Base-by-base conservation (phyloP, 139 green algal species). In the Auxenochlorella protothecoides region DNA sequence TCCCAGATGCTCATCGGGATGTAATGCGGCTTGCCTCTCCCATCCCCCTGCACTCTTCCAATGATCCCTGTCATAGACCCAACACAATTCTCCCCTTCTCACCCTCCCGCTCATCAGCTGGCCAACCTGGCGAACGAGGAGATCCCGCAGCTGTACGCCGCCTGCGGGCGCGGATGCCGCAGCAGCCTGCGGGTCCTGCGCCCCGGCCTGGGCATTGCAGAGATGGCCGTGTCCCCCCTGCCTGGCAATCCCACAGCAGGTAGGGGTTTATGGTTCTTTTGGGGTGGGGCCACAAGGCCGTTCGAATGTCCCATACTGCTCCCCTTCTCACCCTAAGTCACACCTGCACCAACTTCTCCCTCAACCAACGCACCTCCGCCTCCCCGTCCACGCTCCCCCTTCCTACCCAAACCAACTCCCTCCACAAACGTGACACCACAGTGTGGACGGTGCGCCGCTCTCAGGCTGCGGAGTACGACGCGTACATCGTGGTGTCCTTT, bases 401-500 rank as follows among this genome's bases (percentile, higher is more conserved):
- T 44, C 27, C 27, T 44, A 44, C 27, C 27, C 27, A 44, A 44
- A 44, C 27, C 27, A 44, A 44, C 27, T 44, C 27, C 27, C 27
- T 44, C 27, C 27, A 44, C 27, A 44, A 44, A 44, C 27, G 27
- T 44, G 27, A 44, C 27, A 44, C 27, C 27, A 44, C 27, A 12
- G 90, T 98, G 44, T 98, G 91, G 88, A 98, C 93, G 11, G 76
- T 96, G 53, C 83, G 84, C 54, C 81, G 83, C 27, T 75, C 69
- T 55, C 69, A 74, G 5, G 73, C 65, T 13, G 91, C 97, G 70
- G 89, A 94, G 63, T 94, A 87, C 72, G 94, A 98, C 74, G 82
- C 85, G 5, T 97, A 92, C 88, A 98, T 99, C 70, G 84, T 99
- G 10, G 93, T 99, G 63, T 96, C 89, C 15, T 99, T 99, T 83